Evolutionary conservation across 1,284 basidiomycete genomes (phyloP).

Genomic region (Ceratobasidium sp.): DNA sequence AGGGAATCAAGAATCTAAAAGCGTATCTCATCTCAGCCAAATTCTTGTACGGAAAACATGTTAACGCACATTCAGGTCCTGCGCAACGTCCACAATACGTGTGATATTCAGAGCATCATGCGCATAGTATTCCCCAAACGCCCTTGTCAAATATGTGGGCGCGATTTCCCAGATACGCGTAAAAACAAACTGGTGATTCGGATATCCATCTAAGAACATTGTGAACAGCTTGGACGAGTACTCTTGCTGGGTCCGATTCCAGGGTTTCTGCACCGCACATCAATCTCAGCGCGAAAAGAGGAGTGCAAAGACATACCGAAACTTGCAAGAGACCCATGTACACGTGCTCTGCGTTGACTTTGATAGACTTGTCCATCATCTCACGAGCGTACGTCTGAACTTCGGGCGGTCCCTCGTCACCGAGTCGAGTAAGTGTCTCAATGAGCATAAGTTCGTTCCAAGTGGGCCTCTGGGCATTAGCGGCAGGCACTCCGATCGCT

Average conservation of each 20-base stretch:
- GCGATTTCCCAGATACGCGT: constrained; percentile 95
- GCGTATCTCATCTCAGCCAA: not conserved
- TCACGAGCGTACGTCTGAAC: constrained; percentile 83
- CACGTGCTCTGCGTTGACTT: constrained; percentile 93
- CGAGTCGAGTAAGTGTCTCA: constrained; percentile 84
- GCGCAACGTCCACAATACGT: constrained; percentile 93
- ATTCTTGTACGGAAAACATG: constrained; percentile 26
- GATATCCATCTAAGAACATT: constrained; percentile 93
- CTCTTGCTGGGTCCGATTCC: constrained; percentile 88
- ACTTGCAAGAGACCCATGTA: constrained; percentile 94
- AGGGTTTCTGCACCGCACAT: constrained; percentile 74
- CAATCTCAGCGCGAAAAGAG: constrained; percentile 13
- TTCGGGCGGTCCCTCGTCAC: constrained; percentile 77
- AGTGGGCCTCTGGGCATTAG: constrained; percentile 88
- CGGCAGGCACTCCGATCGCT: constrained; percentile 87
- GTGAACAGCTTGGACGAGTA: constrained; percentile 88
- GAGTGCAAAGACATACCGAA: constrained; percentile 68
- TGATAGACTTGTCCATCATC: constrained; percentile 92
- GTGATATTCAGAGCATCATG: constrained; percentile 95
- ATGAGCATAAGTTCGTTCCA: constrained; percentile 97
- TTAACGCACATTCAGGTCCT: constrained; percentile 86
- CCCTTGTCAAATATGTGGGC: constrained; percentile 85
- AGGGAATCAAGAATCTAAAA: constrained; percentile 89
- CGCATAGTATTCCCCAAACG: constrained; percentile 91
- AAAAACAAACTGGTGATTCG: constrained; percentile 96